phyloP scores from a whole-genome alignment of 2,329 filamentous ascomycete genomes.

The Alternaria ethzedia region DNA sequence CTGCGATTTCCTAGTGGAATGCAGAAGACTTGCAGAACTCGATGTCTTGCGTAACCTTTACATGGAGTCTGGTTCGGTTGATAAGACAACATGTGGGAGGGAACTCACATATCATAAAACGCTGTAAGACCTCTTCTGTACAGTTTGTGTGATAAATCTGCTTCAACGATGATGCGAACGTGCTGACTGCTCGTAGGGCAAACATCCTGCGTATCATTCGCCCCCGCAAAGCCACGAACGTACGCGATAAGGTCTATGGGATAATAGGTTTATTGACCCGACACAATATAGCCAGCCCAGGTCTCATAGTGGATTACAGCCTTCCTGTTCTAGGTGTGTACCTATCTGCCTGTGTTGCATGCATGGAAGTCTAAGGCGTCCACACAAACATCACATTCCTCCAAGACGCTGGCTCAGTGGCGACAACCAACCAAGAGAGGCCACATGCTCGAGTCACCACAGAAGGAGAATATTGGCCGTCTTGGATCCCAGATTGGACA shows the following conservation, averaged over 20 bases:
- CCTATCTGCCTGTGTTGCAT: neutral
- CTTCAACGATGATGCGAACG: neutral
- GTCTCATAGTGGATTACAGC: neutral
- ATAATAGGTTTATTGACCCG: neutral
- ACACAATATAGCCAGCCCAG: neutral
- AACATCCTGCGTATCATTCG: neutral
- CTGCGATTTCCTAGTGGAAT: neutral
- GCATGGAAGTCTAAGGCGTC: neutral
- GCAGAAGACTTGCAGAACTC: neutral
- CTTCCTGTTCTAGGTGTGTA: neutral
- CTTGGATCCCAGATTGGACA: neutral
- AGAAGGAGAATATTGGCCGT: neutral
- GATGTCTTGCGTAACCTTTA: neutral
- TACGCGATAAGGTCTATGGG: neutral
- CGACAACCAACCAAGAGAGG: neutral
- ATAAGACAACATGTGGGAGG: neutral
- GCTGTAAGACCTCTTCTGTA: neutral
- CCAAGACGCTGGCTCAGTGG: neutral
- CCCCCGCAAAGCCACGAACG: neutral
- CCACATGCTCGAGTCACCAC: neutral
- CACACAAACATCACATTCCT: neutral
- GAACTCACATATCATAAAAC: neutral
- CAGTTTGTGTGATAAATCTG: fast-evolving
- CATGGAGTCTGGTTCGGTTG: neutral
- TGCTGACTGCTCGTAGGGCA: neutral